These are phyloP conservation scores for Exophiala bonariae DNA, from an alignment of 2,329 filamentous ascomycete species.

Conservation along the genomic window DNA sequence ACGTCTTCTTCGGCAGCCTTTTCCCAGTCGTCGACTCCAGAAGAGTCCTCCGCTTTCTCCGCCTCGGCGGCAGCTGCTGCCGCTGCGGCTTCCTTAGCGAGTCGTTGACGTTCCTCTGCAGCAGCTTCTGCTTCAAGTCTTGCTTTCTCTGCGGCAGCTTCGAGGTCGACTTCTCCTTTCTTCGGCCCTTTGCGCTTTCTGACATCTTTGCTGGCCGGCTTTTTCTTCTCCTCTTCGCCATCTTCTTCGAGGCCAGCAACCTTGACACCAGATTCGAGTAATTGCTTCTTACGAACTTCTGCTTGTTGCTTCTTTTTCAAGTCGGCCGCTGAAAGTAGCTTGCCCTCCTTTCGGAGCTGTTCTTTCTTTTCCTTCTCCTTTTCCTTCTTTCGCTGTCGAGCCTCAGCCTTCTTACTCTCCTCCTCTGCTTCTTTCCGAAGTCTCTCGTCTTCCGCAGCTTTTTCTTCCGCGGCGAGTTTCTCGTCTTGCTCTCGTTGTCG, in stretches of 20 bases:
- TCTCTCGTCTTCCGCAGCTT: constrained; percentile 41
- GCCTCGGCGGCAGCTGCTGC: constrained; percentile 72
- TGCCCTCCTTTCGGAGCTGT: constrained; percentile 49
- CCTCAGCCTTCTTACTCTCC: constrained; percentile 47
- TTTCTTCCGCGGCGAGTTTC: constrained; percentile 40
- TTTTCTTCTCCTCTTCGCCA: constrained; percentile 71
- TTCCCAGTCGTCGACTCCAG: constrained; percentile 76
- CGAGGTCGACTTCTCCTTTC: constrained; percentile 58
- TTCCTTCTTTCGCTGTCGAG: constrained; percentile 48
- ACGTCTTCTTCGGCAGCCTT: constrained; percentile 72
- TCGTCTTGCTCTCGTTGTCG: constrained; percentile 48
- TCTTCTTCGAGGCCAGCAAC: constrained; percentile 45
- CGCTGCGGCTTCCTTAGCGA: constrained; percentile 69
- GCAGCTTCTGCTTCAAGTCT: constrained; percentile 48
- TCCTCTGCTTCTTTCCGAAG: constrained; percentile 43
- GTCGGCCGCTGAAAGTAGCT: constrained; percentile 51
- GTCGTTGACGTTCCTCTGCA: constrained; percentile 58
- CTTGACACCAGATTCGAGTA: constrained; percentile 48
- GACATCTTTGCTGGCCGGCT: constrained; percentile 69
- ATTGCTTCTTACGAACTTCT: constrained; percentile 50
- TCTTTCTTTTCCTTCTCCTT: constrained; percentile 53
- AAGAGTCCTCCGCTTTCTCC: constrained; percentile 61
- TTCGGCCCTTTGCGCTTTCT: constrained; percentile 70
- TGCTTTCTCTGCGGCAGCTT: constrained; percentile 49
- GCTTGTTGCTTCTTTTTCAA: constrained; percentile 48